Evolutionary conservation across 768 basidiomycete genomes (phyloP).

Genomic region (Sarcodon aspratus): DNA sequence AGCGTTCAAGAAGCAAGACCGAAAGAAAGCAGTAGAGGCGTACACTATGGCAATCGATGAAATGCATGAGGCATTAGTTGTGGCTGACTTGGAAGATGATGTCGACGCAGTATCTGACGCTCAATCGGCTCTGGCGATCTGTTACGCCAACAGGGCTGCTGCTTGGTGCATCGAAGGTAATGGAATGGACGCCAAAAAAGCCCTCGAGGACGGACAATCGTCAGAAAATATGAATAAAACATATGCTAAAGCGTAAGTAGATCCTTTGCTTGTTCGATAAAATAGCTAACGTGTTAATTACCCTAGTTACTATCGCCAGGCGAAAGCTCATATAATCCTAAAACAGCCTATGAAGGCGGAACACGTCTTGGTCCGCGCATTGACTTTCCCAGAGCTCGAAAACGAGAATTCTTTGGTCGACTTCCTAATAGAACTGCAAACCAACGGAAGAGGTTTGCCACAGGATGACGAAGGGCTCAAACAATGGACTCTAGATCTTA

Average conservation of each 20-base stretch:
- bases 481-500: too few species aligned
- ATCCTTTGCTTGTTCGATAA: background rate
- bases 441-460: too few species aligned
- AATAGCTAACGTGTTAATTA: background rate
- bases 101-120: slow-evolving; percentile 5
- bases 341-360: slow-evolving; percentile 11
- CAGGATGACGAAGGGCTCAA: too few species aligned
- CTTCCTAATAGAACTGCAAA: too few species aligned
- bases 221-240: slow-evolving; percentile 15
- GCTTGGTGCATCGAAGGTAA: slow-evolving; percentile 17
- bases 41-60: slow-evolving; percentile 20
- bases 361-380: too few species aligned
- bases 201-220: slow-evolving; percentile 19
- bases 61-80: slow-evolving; percentile 12
- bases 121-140: slow-evolving; percentile 17
- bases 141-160: slow-evolving; percentile 22
- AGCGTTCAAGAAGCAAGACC: slow-evolving; percentile 18
- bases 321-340: slow-evolving; percentile 16
- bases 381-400: too few species aligned
- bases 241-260: slow-evolving; percentile 23
- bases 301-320: slow-evolving; percentile 22
- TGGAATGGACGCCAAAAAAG: slow-evolving; percentile 16
- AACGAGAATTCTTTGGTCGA: too few species aligned
- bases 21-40: slow-evolving; percentile 15
- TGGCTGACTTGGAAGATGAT: slow-evolving; percentile 17